phyloP scores from a whole-genome alignment of 495 filamentous ascomycete genomes.

The Penicillium canescens region DNA sequence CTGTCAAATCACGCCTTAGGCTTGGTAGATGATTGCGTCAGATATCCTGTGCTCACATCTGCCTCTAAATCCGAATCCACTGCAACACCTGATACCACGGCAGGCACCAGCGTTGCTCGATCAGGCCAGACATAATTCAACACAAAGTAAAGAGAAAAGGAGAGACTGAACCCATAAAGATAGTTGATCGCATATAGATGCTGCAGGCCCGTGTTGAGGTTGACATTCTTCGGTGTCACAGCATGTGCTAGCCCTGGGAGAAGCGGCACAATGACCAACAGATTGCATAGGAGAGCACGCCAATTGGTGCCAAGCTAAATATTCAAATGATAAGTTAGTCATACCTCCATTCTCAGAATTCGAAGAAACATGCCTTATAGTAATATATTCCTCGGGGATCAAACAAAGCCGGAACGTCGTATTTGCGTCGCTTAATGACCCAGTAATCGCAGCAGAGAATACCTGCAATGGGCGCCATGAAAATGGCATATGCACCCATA shows the following conservation, averaged over 20 bases:
- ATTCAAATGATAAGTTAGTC: too few species aligned
- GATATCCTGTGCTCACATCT: too few species aligned
- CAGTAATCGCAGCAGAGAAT: slow-evolving; percentile 52
- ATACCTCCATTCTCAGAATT: too few species aligned
- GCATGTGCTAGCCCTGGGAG: slow-evolving; percentile 33
- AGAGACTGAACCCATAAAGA: slow-evolving; percentile 50
- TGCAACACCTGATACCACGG: too few species aligned
- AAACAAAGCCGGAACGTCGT: slow-evolving; percentile 55
- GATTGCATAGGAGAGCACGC: background rate
- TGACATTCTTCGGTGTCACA: slow-evolving; percentile 20
- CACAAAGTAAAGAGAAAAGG: slow-evolving; percentile 36
- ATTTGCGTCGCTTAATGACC: slow-evolving; percentile 41
- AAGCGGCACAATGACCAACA: slow-evolving; percentile 21
- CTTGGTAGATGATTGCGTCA: too few species aligned
- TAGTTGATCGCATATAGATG: slow-evolving; percentile 54
- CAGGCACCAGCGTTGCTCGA: too few species aligned
- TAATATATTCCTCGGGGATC: slow-evolving; percentile 44
- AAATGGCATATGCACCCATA: slow-evolving; percentile 48
- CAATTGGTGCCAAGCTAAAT: too few species aligned
- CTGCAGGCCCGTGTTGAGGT: slow-evolving; percentile 18
- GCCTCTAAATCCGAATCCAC: too few species aligned
- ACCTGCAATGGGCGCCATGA: slow-evolving; percentile 40
- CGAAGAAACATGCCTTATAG: slow-evolving; percentile 6
- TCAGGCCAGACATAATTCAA: slow-evolving; percentile 5
- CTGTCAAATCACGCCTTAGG: too few species aligned